These are phyloP conservation scores for Tolypocladium pustulatum DNA, from an alignment of 2,329 filamentous ascomycete species.

Conservation along the genomic window DNA sequence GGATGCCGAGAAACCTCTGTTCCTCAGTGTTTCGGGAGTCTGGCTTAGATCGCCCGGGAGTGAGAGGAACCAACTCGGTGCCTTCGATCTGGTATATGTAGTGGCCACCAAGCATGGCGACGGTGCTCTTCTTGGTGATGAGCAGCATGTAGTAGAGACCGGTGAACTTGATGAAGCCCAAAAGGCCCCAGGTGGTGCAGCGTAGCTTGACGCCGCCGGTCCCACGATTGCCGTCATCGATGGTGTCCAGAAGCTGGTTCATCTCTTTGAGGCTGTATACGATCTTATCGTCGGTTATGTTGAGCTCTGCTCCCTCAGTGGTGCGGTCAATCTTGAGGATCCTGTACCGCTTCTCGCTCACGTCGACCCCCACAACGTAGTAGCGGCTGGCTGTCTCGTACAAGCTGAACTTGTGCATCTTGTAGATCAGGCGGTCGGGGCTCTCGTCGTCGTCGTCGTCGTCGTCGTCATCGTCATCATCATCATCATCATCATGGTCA, in stretches of 20 bases:
- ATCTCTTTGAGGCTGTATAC: constrained; percentile 89
- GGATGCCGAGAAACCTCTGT: constrained; percentile 74
- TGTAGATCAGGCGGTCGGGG: constrained; percentile 34
- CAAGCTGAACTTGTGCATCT: constrained; percentile 95
- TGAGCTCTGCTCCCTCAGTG: constrained; percentile 63
- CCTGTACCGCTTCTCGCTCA: constrained; percentile 78
- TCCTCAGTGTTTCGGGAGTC: constrained; percentile 79
- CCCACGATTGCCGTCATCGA: constrained; percentile 87
- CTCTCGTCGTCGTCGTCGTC: constrained; percentile 19
- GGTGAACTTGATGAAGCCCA: constrained; percentile 94
- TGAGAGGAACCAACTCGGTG: constrained; percentile 83
- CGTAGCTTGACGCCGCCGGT: constrained; percentile 84
- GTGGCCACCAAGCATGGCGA: constrained; percentile 91
- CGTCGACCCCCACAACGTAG: constrained; percentile 88
- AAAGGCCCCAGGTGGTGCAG: constrained; percentile 83
- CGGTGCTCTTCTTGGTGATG: constrained; percentile 90
- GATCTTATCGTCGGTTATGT: constrained; percentile 86
- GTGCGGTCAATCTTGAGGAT: constrained; percentile 94
- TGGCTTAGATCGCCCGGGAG: constrained; percentile 63
- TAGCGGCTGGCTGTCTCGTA: constrained; percentile 92
- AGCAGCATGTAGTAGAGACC: constrained; percentile 95
- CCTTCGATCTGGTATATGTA: constrained; percentile 93
- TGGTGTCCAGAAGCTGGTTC: constrained; percentile 83
- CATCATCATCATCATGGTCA: constrained; percentile 11
- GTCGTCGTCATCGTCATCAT: constrained; percentile 16